These are phyloP conservation scores for Papiliotrema terrestris DNA, from an alignment of 1,284 basidiomycete genomes.

Conservation along the genomic window DNA sequence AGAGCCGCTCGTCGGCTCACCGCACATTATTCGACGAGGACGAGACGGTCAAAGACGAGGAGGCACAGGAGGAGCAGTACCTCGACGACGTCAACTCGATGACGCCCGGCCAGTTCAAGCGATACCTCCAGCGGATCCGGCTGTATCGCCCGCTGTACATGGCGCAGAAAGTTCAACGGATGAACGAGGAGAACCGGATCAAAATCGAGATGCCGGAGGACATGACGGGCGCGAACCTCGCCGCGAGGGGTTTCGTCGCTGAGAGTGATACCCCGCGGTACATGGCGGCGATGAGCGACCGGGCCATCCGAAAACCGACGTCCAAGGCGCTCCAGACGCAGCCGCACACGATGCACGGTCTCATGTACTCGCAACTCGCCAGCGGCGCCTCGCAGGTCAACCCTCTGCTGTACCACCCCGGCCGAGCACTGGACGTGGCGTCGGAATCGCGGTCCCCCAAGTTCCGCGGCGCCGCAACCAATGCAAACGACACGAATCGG, in stretches of 20 bases:
- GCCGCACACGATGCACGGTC: conserved; percentile 36
- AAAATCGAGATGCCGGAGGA: conserved; percentile 16
- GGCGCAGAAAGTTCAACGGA: conserved; percentile 10
- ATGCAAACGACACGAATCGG: conserved; percentile 13
- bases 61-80: conserved; percentile 6
- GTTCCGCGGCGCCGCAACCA: background rate
- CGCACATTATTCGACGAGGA: background rate
- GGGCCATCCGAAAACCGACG: conserved; percentile 6
- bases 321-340: conserved; percentile 20
- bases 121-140: conserved; percentile 34
- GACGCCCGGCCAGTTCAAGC: conserved; percentile 36
- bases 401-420: conserved; percentile 7
- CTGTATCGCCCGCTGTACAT: conserved; percentile 14
- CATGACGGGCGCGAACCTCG: conserved; percentile 23
- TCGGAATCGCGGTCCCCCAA: background rate
- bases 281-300: conserved; percentile 19
- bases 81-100: conserved; percentile 44
- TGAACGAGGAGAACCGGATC: conserved; percentile 13
- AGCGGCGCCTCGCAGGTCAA: conserved; percentile 9
- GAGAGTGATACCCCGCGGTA: conserved; percentile 19
- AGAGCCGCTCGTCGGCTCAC: background rate
- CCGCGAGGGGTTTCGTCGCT: conserved; percentile 7
- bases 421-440: conserved; percentile 20
- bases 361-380: conserved; percentile 31
- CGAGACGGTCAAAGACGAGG: background rate